Percentiles rank a stretch among this genome's conserved stretches.
Evolutionary conservation across 768 basidiomycete genomes (phyloP).

Genomic region (Tylopilus sp.): DNA sequence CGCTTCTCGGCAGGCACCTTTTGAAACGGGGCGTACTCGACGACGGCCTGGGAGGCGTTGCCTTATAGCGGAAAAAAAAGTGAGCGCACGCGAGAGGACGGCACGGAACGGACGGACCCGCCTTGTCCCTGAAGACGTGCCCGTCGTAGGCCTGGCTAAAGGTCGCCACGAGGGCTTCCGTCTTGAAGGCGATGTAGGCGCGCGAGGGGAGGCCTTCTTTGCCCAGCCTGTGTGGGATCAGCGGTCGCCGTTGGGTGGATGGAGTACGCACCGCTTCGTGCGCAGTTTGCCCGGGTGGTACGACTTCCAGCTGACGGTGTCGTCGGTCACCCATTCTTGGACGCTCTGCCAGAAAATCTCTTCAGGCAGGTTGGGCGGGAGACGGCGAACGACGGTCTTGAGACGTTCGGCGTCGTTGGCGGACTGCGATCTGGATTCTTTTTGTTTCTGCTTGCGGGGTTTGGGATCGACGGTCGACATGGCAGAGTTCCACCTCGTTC

Average conservation of each 20-base stretch:
- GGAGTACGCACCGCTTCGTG: slow-evolving; percentile 60
- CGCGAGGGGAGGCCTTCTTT: slow-evolving; percentile 85
- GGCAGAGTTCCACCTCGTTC: too few species aligned
- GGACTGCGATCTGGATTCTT: slow-evolving; percentile 32
- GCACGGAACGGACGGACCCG: slow-evolving; percentile 48
- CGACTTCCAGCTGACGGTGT: slow-evolving; percentile 63
- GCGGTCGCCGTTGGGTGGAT: too few species aligned
- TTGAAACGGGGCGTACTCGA: slow-evolving; percentile 93
- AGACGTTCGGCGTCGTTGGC: slow-evolving; percentile 51
- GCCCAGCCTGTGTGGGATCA: slow-evolving; percentile 53
- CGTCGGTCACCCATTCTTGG: slow-evolving; percentile 75
- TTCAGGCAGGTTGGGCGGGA: slow-evolving; percentile 92
- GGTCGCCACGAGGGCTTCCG: slow-evolving; percentile 59
- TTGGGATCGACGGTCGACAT: slow-evolving; percentile 15
- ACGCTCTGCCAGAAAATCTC: slow-evolving; percentile 94
- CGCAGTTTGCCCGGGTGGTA: slow-evolving; percentile 67
- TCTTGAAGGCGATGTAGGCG: slow-evolving; percentile 90
- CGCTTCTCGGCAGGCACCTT: slow-evolving; percentile 73
- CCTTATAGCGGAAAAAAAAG: not conserved
- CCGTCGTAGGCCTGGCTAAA: slow-evolving; percentile 90
- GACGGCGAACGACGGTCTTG: slow-evolving; percentile 83
- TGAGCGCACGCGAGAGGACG: not conserved
- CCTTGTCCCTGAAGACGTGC: slow-evolving; percentile 87
- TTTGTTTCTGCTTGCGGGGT: slow-evolving; percentile 28
- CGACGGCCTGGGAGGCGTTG: slow-evolving; percentile 81